Percentiles rank a stretch among this genome's conserved stretches.
Conservation (phyloP, 192 early-diverging fungal genomes). For the Coemansia furcata region DNA sequence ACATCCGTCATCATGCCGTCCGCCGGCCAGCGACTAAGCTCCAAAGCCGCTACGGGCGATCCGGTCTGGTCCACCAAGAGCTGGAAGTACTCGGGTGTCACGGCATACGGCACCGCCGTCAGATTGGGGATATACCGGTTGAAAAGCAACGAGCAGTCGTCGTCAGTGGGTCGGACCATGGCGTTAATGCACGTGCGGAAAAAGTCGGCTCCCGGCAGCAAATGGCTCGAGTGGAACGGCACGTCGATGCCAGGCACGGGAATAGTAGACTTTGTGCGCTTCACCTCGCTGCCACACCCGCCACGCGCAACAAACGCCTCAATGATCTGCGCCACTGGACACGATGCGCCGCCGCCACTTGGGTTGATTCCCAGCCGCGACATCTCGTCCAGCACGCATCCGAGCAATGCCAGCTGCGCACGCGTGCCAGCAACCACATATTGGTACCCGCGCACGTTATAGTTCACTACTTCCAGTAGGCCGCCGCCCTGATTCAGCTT, state of each 20-base stretch:
- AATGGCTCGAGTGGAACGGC: conserved; percentile 94
- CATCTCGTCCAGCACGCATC: conserved; percentile 78
- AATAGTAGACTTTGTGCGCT: conserved; percentile 84
- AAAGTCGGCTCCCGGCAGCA: conserved; percentile 80
- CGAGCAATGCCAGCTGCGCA: conserved; percentile 70
- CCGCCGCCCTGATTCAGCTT: conserved; percentile 37
- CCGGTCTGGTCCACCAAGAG: conserved; percentile 69
- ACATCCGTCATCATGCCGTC: conserved; percentile 55
- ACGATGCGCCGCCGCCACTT: not conserved
- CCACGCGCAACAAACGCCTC: conserved; percentile 52
- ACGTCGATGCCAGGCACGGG: conserved; percentile 92
- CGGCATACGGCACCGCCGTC: conserved; percentile 83
- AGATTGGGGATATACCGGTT: conserved; percentile 95
- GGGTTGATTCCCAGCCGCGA: conserved; percentile 54
- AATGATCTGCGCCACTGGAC: conserved; percentile 65
- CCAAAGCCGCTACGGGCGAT: conserved; percentile 66
- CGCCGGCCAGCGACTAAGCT: conserved; percentile 75
- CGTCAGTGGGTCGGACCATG: conserved; percentile 74
- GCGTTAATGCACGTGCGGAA: conserved; percentile 83
- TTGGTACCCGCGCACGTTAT: conserved; percentile 95
- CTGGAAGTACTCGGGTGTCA: conserved; percentile 75
- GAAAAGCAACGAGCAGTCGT: conserved; percentile 68
- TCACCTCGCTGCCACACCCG: conserved; percentile 58
- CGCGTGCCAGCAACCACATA: conserved; percentile 92
- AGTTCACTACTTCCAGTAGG: conserved; percentile 95